A percentile compares a stretch with the other conserved stretches of the same genome.
These are phyloP conservation scores for Henckelia pumila DNA, from an alignment of 257 asterid genomes.

Conservation along the genomic window DNA sequence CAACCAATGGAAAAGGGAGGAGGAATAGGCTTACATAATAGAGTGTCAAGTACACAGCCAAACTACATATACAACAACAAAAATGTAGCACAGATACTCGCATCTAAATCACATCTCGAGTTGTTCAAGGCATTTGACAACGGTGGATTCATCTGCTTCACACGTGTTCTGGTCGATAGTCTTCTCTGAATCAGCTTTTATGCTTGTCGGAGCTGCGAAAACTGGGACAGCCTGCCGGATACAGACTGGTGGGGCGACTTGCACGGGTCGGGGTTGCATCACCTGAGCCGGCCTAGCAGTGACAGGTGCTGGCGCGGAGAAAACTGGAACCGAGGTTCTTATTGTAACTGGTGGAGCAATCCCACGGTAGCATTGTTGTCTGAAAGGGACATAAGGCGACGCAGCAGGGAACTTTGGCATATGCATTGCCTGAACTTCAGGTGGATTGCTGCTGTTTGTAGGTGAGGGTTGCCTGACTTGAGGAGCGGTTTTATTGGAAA, in stretches of 20 bases:
- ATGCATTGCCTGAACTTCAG: slow-evolving; percentile 33
- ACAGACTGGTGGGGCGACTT: slow-evolving; percentile 50
- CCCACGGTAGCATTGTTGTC: slow-evolving; percentile 46
- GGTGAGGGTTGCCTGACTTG: slow-evolving; percentile 34
- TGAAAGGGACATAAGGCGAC: slow-evolving; percentile 40
- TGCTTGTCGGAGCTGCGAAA: slow-evolving; percentile 42
- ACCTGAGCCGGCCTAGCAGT: slow-evolving; percentile 28
- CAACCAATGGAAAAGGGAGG: slow-evolving; percentile 17
- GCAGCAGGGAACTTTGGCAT: slow-evolving; percentile 35
- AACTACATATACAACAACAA: neutral
- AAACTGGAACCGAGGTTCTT: slow-evolving; percentile 65
- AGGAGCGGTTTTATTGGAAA: slow-evolving; percentile 36
- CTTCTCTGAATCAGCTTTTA: slow-evolving; percentile 30
- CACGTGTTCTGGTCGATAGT: slow-evolving; percentile 24
- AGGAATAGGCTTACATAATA: slow-evolving; percentile 11
- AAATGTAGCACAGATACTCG: neutral
- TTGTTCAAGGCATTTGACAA: slow-evolving; percentile 68
- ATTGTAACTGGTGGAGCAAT: slow-evolving; percentile 70
- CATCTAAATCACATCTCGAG: slow-evolving; percentile 50
- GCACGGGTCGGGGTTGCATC: slow-evolving; percentile 41
- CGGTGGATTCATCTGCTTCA: slow-evolving; percentile 52
- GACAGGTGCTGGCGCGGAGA: slow-evolving; percentile 61
- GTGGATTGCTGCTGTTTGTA: slow-evolving; percentile 33
- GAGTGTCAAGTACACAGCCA: neutral
- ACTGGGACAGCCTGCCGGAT: slow-evolving; percentile 61